Evolutionary conservation across 2,329 filamentous ascomycete genomes (phyloP).

Genomic region (Trichoderma pleuroti): DNA sequence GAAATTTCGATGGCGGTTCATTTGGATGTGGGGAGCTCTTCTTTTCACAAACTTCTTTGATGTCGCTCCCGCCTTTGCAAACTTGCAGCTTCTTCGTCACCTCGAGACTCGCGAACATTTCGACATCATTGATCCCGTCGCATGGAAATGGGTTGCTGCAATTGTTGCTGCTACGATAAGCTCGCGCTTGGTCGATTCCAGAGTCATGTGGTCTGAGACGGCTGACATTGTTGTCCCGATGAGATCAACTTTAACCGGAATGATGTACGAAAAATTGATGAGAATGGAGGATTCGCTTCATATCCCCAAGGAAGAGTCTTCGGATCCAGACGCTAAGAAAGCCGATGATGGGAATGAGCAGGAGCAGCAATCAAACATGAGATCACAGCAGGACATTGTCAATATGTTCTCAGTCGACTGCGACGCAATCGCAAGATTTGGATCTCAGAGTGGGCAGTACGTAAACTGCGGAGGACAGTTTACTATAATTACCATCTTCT

Average conservation of each 20-base stretch:
- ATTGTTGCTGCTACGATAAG: conserved; percentile 10
- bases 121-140: not conserved
- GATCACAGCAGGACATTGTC: conserved; percentile 11
- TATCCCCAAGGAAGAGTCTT: conserved; percentile 2
- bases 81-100: conserved; percentile 6
- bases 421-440: conserved; percentile 11
- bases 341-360: not conserved
- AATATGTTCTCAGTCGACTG: conserved; percentile 14
- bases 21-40: not conserved
- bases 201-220: conserved; percentile 12
- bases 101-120: conserved; percentile 1
- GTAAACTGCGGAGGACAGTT: conserved; percentile 8
- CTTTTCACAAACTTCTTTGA: conserved; percentile 13
- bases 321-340: not conserved
- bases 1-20: not conserved
- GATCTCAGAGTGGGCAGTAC: conserved; percentile 5
- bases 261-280: conserved; percentile 14
- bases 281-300: conserved; percentile 11
- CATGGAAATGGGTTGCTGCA: conserved; percentile 5
- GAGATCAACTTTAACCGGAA: conserved; percentile 6
- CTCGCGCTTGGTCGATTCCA: conserved; percentile 8
- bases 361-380: not conserved
- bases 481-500: not conserved
- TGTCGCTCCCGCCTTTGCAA: conserved; percentile 12
- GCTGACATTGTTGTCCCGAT: conserved; percentile 6